Base-by-base conservation (phyloP, 1,284 basidiomycete genomes). In the Phenoliferia sp. region DNA sequence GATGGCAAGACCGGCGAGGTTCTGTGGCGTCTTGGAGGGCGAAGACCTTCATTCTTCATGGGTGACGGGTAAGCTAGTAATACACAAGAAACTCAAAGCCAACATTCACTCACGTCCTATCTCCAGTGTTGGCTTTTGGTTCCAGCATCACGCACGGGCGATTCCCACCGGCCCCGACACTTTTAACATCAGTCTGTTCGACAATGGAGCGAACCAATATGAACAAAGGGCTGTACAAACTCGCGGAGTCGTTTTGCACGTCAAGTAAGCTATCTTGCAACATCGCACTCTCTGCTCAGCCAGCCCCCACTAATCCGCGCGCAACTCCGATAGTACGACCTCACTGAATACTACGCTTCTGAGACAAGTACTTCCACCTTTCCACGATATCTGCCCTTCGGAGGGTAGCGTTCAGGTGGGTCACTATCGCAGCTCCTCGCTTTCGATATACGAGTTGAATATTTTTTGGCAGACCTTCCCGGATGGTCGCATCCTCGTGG, bases 1-100 rank as follows among this genome's bases (percentile, higher is more conserved):
- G 65, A 69, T 12, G 74, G 73, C 4, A 16, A 28, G 2, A 67
- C 68, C 3, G 78, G 78, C 6, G 55, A 65, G 1, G 69, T 79
- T 29, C 59, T 80, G 29, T 80, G 78, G 78, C 68, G 61, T 10
- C 61, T 80, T 12, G 73, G 74, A 3, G 77, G 78, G 17, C 48
- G 48, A 52, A 6, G 28, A n/a, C 48, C 48, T 7, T 52, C 48
- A 7, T 52, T 52, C 17, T 5, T 22, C 17, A 52, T 52, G 5
- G 28, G 28, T 26, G 48, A 52, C 9, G 48, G 48, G 48, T 52
- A 7, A 7, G 39, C 39, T n/a, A n/a, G 15, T 44, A 15, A 44
- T 22, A 44, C 22, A 15, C 15, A 44, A 15, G 39, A 44, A 22
- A 12, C 22, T 22, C 39, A 15, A 15, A 22, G 15, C 22, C 15